Conservation (phyloP, 2,329 filamentous ascomycete genomes). For the Hypoxylon sp. region DNA sequence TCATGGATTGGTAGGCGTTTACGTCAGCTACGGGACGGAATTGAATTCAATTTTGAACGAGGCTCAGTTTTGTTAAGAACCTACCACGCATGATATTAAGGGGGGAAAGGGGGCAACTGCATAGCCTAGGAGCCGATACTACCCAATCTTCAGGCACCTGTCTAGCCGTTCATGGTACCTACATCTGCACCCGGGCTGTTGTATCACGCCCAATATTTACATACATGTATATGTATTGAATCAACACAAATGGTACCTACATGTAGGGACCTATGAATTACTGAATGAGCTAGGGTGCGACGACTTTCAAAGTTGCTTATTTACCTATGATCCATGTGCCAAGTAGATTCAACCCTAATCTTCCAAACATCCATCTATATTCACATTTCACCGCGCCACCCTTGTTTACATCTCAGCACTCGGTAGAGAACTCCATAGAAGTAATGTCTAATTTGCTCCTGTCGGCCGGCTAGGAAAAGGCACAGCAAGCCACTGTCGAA, state of each 20-base stretch:
- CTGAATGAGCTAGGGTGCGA: neutral
- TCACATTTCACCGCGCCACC: neutral
- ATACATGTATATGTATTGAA: slow-evolving; percentile 1
- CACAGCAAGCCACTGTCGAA: slow-evolving; percentile 12
- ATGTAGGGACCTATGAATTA: neutral
- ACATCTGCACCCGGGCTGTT: neutral
- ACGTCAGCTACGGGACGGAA: slow-evolving; percentile 50
- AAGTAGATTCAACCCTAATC: too few relatives aligned
- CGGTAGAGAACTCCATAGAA: neutral
- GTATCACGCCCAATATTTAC: neutral
- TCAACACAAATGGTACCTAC: neutral
- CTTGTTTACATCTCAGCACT: neutral
- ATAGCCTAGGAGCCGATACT: neutral
- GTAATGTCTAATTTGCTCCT: slow-evolving; percentile 18
- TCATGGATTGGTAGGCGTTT: slow-evolving; percentile 55
- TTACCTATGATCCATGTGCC: neutral
- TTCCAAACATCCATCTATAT: neutral
- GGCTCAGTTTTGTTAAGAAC: slow-evolving; percentile 18
- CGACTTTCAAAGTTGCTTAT: neutral
- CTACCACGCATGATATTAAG: slow-evolving; percentile 13
- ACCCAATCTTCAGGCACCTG: neutral
- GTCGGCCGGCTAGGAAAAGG: slow-evolving; percentile 15
- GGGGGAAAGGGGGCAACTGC: slow-evolving; percentile 3
- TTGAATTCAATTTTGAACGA: slow-evolving; percentile 47
- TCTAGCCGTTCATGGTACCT: neutral